Conservation (phyloP, 1,139 yeast species). For the Eremothecium cymbalariae region DNA sequence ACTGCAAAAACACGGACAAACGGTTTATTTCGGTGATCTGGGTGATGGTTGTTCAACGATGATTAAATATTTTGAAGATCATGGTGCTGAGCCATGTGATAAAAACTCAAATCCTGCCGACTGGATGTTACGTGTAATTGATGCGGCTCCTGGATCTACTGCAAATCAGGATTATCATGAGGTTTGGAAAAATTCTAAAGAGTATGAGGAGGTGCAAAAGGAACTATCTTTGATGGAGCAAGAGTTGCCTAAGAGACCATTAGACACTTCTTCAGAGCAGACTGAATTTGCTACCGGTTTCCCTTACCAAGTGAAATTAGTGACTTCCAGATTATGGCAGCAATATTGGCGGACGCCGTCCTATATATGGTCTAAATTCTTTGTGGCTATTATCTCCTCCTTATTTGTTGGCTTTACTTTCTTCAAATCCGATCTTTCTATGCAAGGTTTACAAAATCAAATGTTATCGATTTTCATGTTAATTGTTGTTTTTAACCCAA, state of each 20-base stretch:
- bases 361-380: conserved; percentile 59
- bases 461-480: conserved; percentile 69
- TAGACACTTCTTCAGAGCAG: conserved; percentile 32
- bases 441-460: conserved; percentile 57
- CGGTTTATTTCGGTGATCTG: conserved; percentile 75
- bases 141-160: conserved; percentile 71
- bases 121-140: conserved; percentile 74
- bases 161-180: conserved; percentile 58
- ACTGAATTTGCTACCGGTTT: conserved; percentile 37
- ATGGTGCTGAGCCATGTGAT: conserved; percentile 63
- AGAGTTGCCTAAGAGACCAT: conserved; percentile 34
- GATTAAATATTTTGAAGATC: conserved; percentile 57
- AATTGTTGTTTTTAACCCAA: conserved; percentile 47
- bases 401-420: conserved; percentile 54
- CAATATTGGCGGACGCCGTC: conserved; percentile 73
- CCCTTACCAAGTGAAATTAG: conserved; percentile 45
- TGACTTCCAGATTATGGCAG: conserved; percentile 46
- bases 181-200: conserved; percentile 56
- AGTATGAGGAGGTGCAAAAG: conserved; percentile 38
- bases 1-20: conserved; percentile 65
- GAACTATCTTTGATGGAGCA: conserved; percentile 41
- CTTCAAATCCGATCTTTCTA: conserved; percentile 52
- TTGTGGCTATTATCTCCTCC: conserved; percentile 40
- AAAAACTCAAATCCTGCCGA: conserved; percentile 70
- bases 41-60: conserved; percentile 56